Percentiles rank a stretch among this genome's conserved stretches.
Conservation (phyloP, 257 asterid genomes). For the Solanum habrochaites region DNA sequence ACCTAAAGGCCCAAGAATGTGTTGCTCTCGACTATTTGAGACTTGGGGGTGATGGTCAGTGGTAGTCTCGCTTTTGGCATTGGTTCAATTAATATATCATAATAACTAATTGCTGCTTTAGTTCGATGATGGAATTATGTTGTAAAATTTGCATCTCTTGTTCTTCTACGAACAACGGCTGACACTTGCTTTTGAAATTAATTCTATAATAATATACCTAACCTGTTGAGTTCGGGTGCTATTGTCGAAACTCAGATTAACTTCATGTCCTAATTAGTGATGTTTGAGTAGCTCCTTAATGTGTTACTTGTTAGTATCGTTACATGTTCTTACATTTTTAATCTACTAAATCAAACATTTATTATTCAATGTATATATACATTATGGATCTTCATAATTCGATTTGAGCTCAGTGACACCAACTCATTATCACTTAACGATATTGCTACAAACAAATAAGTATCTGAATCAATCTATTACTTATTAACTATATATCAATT, state of each 20-base stretch:
- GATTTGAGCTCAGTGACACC: background rate
- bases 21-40: background rate
- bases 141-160: background rate
- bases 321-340: background rate
- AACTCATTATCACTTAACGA: background rate
- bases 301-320: background rate
- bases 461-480: background rate
- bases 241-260: background rate
- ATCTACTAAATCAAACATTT: background rate
- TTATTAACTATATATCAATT: background rate
- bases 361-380: background rate
- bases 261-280: background rate
- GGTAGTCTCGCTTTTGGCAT: background rate
- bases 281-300: background rate
- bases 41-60: background rate
- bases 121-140: background rate
- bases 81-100: background rate
- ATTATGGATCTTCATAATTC: background rate
- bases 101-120: background rate
- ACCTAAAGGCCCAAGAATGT: background rate
- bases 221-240: background rate
- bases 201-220: background rate
- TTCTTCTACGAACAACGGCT: background rate
- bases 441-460: background rate
- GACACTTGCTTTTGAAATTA: background rate